phyloP scores from a whole-genome alignment of 2,329 filamentous ascomycete genomes.

The Botryosphaeria dothidea region DNA sequence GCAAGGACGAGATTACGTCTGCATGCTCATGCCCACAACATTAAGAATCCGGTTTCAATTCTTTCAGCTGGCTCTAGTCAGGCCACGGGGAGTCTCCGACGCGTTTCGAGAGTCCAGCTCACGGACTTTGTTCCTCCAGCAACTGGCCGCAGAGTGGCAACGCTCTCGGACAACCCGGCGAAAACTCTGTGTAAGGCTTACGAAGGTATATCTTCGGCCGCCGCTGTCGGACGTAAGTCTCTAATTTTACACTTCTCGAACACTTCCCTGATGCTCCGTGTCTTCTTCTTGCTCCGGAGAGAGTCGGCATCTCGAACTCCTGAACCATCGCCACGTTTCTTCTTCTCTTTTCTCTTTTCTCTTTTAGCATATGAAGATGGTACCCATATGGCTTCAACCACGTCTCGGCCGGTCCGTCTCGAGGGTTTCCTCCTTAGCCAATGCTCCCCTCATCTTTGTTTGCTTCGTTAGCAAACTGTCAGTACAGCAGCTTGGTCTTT shows the following conservation, averaged over 20 bases:
- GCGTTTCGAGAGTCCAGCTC: neutral
- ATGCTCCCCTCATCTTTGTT: too few relatives aligned
- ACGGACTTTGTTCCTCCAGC: neutral
- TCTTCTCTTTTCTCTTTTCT: neutral
- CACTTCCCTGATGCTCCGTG: neutral
- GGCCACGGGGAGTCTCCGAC: neutral
- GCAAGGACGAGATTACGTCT: slow-evolving; percentile 14
- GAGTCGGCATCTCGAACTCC: neutral
- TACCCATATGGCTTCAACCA: neutral
- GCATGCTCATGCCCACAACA: neutral
- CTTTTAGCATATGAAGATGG: neutral
- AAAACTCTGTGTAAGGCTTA: neutral
- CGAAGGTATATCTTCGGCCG: neutral
- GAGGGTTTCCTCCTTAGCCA: too few relatives aligned
- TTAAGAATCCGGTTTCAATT: neutral
- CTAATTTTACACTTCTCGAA: neutral
- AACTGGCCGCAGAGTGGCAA: neutral
- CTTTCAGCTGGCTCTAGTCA: neutral
- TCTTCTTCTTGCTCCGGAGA: neutral
- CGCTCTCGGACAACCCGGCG: neutral
- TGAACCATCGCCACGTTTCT: neutral
- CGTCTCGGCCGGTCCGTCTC: neutral
- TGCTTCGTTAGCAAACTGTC: neutral
- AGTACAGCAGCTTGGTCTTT: too few relatives aligned
- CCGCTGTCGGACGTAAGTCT: neutral